These are phyloP conservation scores for Fusarium mangiferae DNA, from an alignment of 2,329 filamentous ascomycete species.

Conservation along the genomic window DNA sequence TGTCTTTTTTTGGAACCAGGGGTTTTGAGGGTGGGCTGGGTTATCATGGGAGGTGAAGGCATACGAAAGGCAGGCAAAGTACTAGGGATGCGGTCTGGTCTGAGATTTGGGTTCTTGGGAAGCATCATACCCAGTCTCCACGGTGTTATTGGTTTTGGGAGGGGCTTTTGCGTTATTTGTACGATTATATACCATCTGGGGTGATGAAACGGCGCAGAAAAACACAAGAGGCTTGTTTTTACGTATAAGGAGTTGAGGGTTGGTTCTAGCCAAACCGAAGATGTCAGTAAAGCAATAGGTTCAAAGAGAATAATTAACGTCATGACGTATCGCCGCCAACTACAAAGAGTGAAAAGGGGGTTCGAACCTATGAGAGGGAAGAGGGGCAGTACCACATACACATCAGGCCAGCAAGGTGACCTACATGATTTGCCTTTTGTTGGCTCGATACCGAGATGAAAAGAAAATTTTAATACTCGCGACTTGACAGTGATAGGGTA, in stretches of 20 bases:
- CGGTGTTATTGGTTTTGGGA: slow-evolving; percentile 16
- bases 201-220: slow-evolving; percentile 35
- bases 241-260: slow-evolving; percentile 17
- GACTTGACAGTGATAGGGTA: neutral
- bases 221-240: slow-evolving; percentile 27
- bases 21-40: slow-evolving; percentile 3
- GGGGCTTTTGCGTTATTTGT: slow-evolving; percentile 21
- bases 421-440: neutral
- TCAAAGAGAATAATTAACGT: neutral
- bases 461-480: neutral
- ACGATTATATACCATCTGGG: slow-evolving; percentile 38
- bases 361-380: neutral
- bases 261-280: slow-evolving; percentile 15
- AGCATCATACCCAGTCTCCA: slow-evolving; percentile 6
- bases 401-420: neutral
- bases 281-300: slow-evolving; percentile 10
- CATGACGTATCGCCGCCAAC: neutral
- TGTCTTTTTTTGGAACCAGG: slow-evolving; percentile 7
- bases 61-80: slow-evolving; percentile 6
- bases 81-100: neutral
- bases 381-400: neutral
- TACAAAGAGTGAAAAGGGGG: neutral
- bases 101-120: neutral
- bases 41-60: neutral
- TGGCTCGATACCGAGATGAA: neutral